Evolutionary conservation across 345 rosid genomes (phyloP).

Genomic region (Cardamine resedifolia): DNA sequence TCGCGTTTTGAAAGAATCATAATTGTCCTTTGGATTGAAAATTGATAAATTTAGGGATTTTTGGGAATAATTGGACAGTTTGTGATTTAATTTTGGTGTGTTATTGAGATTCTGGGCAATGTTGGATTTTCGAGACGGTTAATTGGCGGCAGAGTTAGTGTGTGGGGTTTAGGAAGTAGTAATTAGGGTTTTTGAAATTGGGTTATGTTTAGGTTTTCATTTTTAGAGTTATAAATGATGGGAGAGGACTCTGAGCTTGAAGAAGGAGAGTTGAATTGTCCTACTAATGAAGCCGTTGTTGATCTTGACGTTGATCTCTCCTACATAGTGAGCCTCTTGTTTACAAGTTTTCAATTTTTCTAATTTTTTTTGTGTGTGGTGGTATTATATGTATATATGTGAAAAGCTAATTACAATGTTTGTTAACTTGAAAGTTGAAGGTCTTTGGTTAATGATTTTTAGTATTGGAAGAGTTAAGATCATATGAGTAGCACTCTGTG

Average conservation of each 20-base stretch:
- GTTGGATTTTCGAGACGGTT: slow-evolving; percentile 67
- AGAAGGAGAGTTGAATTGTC: slow-evolving; percentile 68
- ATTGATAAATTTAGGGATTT: slow-evolving; percentile 6
- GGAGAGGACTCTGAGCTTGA: slow-evolving; percentile 61
- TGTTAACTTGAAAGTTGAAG: background rate
- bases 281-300: slow-evolving; percentile 40
- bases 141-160: slow-evolving; percentile 28
- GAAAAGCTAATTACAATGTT: slow-evolving; percentile 6
- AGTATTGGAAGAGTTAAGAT: background rate
- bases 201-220: slow-evolving; percentile 26
- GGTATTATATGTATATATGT: background rate
- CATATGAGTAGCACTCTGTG: background rate
- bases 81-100: background rate
- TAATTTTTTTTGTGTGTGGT: background rate
- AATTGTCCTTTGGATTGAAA: background rate
- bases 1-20: background rate
- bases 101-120: slow-evolving; percentile 37
- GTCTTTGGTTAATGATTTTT: slow-evolving; percentile 1
- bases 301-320: slow-evolving; percentile 67
- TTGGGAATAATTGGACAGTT: background rate
- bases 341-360: slow-evolving; percentile 14
- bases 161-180: slow-evolving; percentile 29
- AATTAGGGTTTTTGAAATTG: slow-evolving; percentile 15
- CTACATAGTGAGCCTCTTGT: slow-evolving; percentile 65
- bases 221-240: slow-evolving; percentile 36